Conservation (phyloP, 2,329 filamentous ascomycete species). For the Neophaeococcomyces mojaviensis region DNA sequence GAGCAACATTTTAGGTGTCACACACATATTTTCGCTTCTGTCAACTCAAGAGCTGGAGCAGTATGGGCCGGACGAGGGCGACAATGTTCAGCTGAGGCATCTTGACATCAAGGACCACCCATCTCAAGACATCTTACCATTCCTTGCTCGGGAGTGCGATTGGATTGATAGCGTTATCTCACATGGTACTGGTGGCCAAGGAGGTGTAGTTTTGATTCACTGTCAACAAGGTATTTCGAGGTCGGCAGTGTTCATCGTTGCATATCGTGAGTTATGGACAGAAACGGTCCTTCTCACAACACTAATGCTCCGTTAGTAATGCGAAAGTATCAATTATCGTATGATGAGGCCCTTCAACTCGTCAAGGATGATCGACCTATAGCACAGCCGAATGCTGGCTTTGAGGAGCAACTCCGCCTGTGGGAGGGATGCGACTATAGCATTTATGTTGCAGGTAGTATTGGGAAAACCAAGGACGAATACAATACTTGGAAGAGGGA, state of each 20-base stretch:
- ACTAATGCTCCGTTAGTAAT: slow-evolving; percentile 15
- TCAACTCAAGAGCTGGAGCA: slow-evolving; percentile 8
- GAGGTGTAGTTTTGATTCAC: slow-evolving; percentile 18
- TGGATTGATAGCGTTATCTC: slow-evolving; percentile 17
- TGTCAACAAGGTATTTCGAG: slow-evolving; percentile 23
- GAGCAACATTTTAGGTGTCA: slow-evolving; percentile 11
- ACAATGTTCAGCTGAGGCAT: slow-evolving; percentile 11
- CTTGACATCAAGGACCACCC: slow-evolving; percentile 22
- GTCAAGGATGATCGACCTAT: slow-evolving; percentile 16
- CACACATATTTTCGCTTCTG: slow-evolving; percentile 12
- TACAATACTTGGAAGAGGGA: background rate
- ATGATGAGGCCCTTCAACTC: slow-evolving; percentile 15
- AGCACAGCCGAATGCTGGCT: slow-evolving; percentile 19
- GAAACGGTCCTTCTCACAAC: background rate
- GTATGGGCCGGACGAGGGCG: slow-evolving; percentile 3
- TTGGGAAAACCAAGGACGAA: background rate
- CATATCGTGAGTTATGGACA: slow-evolving; percentile 17
- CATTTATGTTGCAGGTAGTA: background rate
- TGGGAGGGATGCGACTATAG: slow-evolving; percentile 10
- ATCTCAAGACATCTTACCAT: slow-evolving; percentile 18
- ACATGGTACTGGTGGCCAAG: background rate
- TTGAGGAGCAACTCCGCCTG: slow-evolving; percentile 18
- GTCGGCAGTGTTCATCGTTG: slow-evolving; percentile 19
- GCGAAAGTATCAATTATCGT: slow-evolving; percentile 15
- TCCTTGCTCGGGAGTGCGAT: slow-evolving; percentile 18